Percentiles rank a stretch among this genome's conserved stretches.
Evolutionary conservation across 495 filamentous ascomycete species (phyloP).

Genomic region (Thermochaetoides thermophila): DNA sequence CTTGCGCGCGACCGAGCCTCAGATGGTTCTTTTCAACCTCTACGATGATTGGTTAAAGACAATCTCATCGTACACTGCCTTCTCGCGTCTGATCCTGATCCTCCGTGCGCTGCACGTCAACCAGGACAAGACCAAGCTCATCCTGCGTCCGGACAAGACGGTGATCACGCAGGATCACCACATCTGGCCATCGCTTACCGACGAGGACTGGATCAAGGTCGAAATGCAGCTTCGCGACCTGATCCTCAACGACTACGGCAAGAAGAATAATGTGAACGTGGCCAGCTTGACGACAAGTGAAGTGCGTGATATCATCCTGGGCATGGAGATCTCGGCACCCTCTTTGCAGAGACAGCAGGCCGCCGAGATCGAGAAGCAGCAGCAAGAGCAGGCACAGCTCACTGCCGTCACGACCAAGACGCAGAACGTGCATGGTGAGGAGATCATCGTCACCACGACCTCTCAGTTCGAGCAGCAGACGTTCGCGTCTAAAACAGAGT

Average conservation of each 20-base stretch:
- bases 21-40: constrained; percentile 99
- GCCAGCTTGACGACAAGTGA: constrained; percentile 91
- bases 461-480: constrained; percentile 94
- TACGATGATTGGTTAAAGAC: constrained; percentile 99
- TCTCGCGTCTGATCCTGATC: constrained; percentile 91
- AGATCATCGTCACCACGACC: constrained; percentile 95
- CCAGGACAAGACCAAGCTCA: constrained; percentile 93
- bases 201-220: constrained; percentile 98
- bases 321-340: constrained; percentile 98
- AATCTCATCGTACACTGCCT: constrained; percentile 96
- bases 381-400: constrained; percentile 89
- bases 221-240: constrained; percentile 92
- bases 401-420: constrained; percentile 98
- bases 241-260: constrained; percentile 96
- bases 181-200: constrained; percentile 89
- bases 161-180: constrained; percentile 98
- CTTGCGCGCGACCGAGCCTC: constrained; percentile 87
- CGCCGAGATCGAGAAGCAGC: constrained; percentile 97
- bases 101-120: constrained; percentile 95
- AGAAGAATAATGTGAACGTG: constrained; percentile 99
- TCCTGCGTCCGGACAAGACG: constrained; percentile 93
- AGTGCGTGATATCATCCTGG: constrained; percentile 95
- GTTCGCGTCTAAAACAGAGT: constrained; percentile 97
- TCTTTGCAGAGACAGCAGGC: constrained; percentile 98
- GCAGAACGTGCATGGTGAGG: constrained; percentile 93